Evolutionary conservation across 1,284 basidiomycete genomes (phyloP).

Genomic region (Pascua guehoae): DNA sequence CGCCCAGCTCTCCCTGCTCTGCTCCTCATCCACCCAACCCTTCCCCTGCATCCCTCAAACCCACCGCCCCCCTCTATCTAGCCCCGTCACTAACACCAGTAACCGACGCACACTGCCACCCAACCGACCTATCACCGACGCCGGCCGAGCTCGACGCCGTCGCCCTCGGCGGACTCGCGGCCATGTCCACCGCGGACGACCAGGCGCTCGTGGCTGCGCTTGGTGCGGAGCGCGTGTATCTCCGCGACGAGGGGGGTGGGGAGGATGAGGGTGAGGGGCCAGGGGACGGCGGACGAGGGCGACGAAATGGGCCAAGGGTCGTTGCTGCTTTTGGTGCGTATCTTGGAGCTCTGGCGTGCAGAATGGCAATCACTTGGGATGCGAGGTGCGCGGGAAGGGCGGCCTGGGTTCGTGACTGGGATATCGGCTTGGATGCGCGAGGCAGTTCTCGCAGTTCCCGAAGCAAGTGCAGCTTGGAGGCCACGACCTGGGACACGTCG

Average conservation of each 20-base stretch:
- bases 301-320: conserved; percentile 12
- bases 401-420: too few species aligned
- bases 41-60: neutral
- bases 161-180: conserved; percentile 37
- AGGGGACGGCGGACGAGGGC: neutral
- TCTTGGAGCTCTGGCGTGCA: neutral
- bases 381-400: too few species aligned
- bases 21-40: neutral
- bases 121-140: conserved; percentile 35
- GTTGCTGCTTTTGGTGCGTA: conserved; percentile 47
- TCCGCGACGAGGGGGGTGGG: neutral
- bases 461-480: too few species aligned
- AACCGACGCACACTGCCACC: conserved; percentile 51
- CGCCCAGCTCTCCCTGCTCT: neutral
- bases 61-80: neutral
- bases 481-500: neutral
- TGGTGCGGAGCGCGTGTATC: too few species aligned
- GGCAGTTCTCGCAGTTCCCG: too few species aligned
- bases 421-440: too few species aligned
- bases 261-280: conserved; percentile 14
- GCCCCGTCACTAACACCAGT: conserved; percentile 25
- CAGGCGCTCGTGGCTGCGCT: conserved; percentile 34
- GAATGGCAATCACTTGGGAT: neutral
- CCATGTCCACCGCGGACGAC: conserved; percentile 45
- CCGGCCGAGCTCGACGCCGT: conserved; percentile 24